Base-by-base conservation (phyloP, 352 stramenopile genomes). In the Globisporangium spinosum region DNA sequence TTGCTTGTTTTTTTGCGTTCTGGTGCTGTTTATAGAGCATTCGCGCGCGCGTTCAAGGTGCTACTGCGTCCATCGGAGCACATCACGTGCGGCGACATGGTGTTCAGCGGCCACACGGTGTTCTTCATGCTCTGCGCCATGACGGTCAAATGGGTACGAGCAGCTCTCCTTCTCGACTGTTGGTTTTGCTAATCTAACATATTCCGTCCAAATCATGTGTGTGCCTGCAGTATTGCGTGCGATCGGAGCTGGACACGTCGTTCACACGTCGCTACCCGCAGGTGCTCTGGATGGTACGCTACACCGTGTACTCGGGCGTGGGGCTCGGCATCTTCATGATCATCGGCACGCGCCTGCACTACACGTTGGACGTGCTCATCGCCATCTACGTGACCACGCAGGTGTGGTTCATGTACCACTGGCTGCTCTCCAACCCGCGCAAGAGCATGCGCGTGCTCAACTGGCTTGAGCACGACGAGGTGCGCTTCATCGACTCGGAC, bases 31-130 rank as follows among this genome's bases (percentile, higher is more conserved):
- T 40, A 6, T 60, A 94, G 87, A 49, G 88, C 88, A 8, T 90
- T 94, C 65, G 73, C 77, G 25, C 88, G 88, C 57, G 88, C 88
- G 13, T 90, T 78, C 75, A 94, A 95, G 67, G 88, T 95, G 40
- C 80, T 95, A 66, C 83, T 91, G 45, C 75, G 83, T 45, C 88
- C 88, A 38, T 91, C 88, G 54, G 81, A 94, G 70, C 83, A 95
- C 73, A 95, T 95, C 68, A 95, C 88, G 13, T 95, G 88, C 68
- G 88, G 88, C 68, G 88, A 95, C 61, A 95, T 95, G 88, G 82
- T 95, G 73, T 95, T 95, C 73, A 95, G 88, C 68, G 88, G 88
- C 35, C 88, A 95, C 72, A 83, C 84, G 6, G 88, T 95, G 15
- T 95, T 94, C 72, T 75, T 95, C 40, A 83, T 93, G 74, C 80